Percentiles rank a stretch among this genome's conserved stretches.
Conservation (phyloP, 345 rosid genomes). For the Salix suchowensis region DNA sequence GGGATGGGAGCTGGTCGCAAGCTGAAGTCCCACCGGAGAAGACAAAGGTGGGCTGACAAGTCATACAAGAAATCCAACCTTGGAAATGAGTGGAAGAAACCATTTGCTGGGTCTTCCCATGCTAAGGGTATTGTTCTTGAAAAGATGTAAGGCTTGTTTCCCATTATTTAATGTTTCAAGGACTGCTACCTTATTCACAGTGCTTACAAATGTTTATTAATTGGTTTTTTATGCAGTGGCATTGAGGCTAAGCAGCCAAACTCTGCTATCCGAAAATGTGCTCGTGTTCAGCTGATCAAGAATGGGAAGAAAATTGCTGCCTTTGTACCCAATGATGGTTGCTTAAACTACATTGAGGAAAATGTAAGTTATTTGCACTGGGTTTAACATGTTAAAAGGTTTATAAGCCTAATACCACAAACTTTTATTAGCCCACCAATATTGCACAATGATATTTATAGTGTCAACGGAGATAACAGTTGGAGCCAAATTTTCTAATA, state of each 20-base stretch:
- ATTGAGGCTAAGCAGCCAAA: slow-evolving; percentile 98
- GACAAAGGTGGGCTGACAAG: slow-evolving; percentile 94
- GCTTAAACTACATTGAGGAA: slow-evolving; percentile 91
- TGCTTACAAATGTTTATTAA: background rate
- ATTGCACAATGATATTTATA: background rate
- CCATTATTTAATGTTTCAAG: background rate
- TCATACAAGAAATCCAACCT: slow-evolving; percentile 75
- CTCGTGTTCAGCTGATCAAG: slow-evolving; percentile 88
- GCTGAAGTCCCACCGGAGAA: slow-evolving; percentile 69
- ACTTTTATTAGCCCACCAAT: background rate
- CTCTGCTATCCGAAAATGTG: slow-evolving; percentile 96
- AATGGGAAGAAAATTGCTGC: slow-evolving; percentile 97
- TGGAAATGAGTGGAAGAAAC: slow-evolving; percentile 92
- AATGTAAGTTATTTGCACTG: slow-evolving; percentile 42
- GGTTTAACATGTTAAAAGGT: background rate
- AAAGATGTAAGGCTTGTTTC: slow-evolving; percentile 39
- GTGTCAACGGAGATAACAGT: background rate
- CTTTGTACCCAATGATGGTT: slow-evolving; percentile 93
- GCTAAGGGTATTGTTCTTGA: slow-evolving; percentile 69
- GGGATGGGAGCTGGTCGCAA: slow-evolving; percentile 84
- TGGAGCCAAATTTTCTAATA: too few relatives aligned
- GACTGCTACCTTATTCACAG: background rate
- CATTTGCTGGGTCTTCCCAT: slow-evolving; percentile 68
- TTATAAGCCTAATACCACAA: background rate
- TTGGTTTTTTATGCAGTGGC: slow-evolving; percentile 58